Base-by-base conservation (phyloP, 805 yeast species). In the Starmerella riodocensis region DNA sequence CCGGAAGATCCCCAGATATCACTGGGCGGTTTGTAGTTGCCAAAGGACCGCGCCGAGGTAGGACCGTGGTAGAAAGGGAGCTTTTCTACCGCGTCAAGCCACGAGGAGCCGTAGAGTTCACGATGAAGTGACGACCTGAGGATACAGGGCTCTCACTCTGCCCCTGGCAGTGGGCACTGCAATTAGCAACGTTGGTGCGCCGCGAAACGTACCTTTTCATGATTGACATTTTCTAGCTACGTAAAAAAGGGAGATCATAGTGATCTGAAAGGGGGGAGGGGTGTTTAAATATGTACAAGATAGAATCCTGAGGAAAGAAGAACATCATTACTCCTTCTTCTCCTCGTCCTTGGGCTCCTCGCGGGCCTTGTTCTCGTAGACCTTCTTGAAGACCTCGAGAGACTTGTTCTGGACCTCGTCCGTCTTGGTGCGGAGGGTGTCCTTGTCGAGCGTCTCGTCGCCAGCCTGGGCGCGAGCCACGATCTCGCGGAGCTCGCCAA, bases 351-450 rank as follows among this genome's bases (percentile, higher is more conserved):
- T 42, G 22, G 41, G 38, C 36, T 53, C 49, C 53, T 57, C 53
- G 40, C 52, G 48, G 46, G 57, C 56, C 65, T 64, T 63, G 53
- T 60, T 59, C 62, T 64, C 65, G 67, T 67, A 74, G 62, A 74
- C 72, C 69, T 78, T 74, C 70, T 79, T 86, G 64, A 81, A 81
- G 51, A 80, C 76, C 65, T 80, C 79, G 62, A 81, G 69, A 29
- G 88, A 77, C 59, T 76, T 76, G 64, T 70, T 72, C 69, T 81
- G 88, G 62, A 81, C 71, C 63, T 77, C 86, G 59, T 81, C 93
- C 54, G 79, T 70, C 78, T 81, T 80, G 63, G 70, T 60, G 72
- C 79, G 80, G 64, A 82, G 71, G 52, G 69, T 73, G 52, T 72
- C 67, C 46, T 73, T 63, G 54, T 72, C 69, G 51, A 75, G 77